phyloP scores from a whole-genome alignment of 306 rosid species.

The Dryas octopetala region DNA sequence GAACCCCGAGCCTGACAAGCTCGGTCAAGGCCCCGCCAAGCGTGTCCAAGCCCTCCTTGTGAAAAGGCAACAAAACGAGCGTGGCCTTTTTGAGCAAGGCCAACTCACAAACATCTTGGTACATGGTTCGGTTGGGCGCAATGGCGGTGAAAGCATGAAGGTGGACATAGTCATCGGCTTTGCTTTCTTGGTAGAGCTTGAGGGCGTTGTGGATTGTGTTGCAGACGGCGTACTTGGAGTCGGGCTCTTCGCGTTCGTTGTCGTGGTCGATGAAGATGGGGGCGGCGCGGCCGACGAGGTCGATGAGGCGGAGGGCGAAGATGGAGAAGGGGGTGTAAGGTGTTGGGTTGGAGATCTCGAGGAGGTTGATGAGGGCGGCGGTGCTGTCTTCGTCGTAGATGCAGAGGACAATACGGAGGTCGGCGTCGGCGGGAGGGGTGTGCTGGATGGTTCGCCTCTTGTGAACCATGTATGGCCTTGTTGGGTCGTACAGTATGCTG shows the following conservation, averaged over 20 bases:
- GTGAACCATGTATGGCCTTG: constrained; percentile 73
- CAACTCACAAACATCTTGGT: constrained; percentile 65
- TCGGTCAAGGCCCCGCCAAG: constrained; percentile 8
- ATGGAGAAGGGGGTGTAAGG: constrained; percentile 37
- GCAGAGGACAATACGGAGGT: constrained; percentile 44
- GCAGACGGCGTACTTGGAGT: constrained; percentile 33
- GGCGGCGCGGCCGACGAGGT: constrained; percentile 60
- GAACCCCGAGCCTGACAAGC: neutral
- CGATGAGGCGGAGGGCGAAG: constrained; percentile 44
- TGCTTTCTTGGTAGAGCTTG: constrained; percentile 28
- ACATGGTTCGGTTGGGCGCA: constrained; percentile 55
- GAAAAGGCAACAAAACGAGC: constrained; percentile 55
- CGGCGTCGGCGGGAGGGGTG: constrained; percentile 38
- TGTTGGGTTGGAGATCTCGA: constrained; percentile 55
- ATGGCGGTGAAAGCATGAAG: constrained; percentile 49
- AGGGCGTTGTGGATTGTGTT: constrained; percentile 41
- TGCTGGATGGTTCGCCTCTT: constrained; percentile 74
- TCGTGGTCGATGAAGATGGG: constrained; percentile 66
- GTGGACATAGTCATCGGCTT: constrained; percentile 26
- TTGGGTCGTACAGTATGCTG: constrained; percentile 65
- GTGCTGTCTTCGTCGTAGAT: constrained; percentile 42
- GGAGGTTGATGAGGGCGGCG: constrained; percentile 39
- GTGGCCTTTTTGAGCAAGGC: constrained; percentile 49
- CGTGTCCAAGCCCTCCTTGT: neutral
- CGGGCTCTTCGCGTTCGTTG: constrained; percentile 37